These are phyloP conservation scores for Juglanconis juglandina DNA, from an alignment of 2,329 filamentous ascomycete genomes.

Conservation along the genomic window DNA sequence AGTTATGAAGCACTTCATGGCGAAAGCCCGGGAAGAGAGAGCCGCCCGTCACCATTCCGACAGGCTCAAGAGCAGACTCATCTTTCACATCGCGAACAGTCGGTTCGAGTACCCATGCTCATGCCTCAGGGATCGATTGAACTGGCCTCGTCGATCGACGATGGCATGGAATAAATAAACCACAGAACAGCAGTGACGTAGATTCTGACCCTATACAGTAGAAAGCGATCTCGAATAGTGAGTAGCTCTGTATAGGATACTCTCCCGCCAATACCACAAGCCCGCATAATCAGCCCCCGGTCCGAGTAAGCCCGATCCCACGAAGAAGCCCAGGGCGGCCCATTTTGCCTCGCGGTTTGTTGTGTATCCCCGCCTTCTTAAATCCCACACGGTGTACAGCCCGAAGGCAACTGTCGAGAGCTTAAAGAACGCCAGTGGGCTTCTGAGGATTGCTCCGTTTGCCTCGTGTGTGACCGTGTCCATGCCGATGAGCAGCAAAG, in stretches of 20 bases:
- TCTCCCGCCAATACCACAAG: slow-evolving; percentile 16
- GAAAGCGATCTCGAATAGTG: neutral
- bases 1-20: too few species aligned
- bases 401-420: slow-evolving; percentile 7
- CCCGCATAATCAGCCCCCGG: slow-evolving; percentile 11
- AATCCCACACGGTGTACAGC: slow-evolving; percentile 12
- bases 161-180: neutral
- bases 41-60: too few species aligned
- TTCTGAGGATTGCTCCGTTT: neutral
- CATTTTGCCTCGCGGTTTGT: neutral
- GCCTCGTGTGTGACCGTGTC: neutral
- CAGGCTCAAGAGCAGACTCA: too few species aligned
- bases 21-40: too few species aligned
- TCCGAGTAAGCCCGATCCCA: slow-evolving; percentile 1
- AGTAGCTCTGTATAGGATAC: neutral
- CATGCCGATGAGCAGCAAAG: neutral
- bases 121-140: neutral
- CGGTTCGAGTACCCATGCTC: too few species aligned
- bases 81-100: too few species aligned
- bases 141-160: neutral
- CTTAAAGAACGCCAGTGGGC: neutral
- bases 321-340: neutral
- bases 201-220: neutral
- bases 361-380: slow-evolving; percentile 2
- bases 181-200: neutral